These are phyloP conservation scores for Nepenthes mirabilis DNA, from an alignment of 148 eudicot species.

Conservation along the genomic window DNA sequence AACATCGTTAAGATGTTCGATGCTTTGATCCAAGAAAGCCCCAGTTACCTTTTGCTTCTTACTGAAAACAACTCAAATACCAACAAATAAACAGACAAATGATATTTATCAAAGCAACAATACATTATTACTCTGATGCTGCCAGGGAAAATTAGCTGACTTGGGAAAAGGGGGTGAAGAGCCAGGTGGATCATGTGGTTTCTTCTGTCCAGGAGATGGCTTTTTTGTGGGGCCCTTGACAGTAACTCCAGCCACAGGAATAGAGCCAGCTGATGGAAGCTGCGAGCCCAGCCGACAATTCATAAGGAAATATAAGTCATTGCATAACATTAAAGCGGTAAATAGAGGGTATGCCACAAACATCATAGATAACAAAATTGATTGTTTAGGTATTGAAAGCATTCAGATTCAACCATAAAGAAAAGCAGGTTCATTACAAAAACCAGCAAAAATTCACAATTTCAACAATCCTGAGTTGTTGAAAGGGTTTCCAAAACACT, in stretches of 20 bases:
- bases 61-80: constrained; percentile 21
- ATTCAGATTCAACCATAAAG: too few species aligned
- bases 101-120: neutral
- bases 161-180: constrained; percentile 60
- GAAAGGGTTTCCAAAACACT: too few species aligned
- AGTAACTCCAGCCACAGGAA: constrained; percentile 26
- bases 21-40: constrained; percentile 67
- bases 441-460: too few species aligned
- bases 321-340: too few species aligned
- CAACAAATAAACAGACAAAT: neutral
- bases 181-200: constrained; percentile 59
- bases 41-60: constrained; percentile 90
- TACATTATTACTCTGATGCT: neutral
- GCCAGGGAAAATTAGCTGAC: constrained; percentile 18
- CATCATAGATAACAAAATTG: too few species aligned
- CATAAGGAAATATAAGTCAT: neutral
- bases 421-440: too few species aligned
- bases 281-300: constrained; percentile 16
- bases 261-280: constrained; percentile 25
- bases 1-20: constrained; percentile 97
- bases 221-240: constrained; percentile 43
- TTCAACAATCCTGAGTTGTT: too few species aligned
- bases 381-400: too few species aligned
- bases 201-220: constrained; percentile 58
- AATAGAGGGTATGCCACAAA: too few species aligned